Base-by-base conservation (phyloP, 768 basidiomycete species). In the Mycena galopus region DNA sequence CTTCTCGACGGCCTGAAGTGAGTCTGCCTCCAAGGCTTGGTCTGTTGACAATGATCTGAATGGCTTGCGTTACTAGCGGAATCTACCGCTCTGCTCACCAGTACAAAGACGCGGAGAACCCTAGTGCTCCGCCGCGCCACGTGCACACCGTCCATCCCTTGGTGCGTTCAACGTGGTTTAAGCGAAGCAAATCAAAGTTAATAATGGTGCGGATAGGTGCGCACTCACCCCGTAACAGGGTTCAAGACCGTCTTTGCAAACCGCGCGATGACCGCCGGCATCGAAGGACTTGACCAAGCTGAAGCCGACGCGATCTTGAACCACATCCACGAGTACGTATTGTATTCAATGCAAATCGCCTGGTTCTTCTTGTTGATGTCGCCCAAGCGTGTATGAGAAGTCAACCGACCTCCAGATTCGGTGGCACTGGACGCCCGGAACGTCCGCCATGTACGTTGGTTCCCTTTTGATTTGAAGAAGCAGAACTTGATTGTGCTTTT, bases 141-240 rank as follows among this genome's bases (percentile, higher is more conserved):
- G 77, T 86, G 10, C 47, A 66, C 3, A 78, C 81, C 10, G 72
- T 81, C 10, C 85, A 85, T 66, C 79, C 79, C 3, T 77, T 84
- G 37, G 78, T 65, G 39, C 33, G 63, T 42, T 39, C 44, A 47
- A n/a, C n/a, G 4, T 27, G 0, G 1, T 17, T 30, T 9, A 11
- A 10, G 25, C n/a, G n/a, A 4, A 19, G 9, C 11, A 11, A 32
- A 29, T 47, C 4, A 16, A 11, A 37, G 35, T 16, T 37, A 16
- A 37, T 47, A 9, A 30, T 33, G 16, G 7, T n/a, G n/a, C 42
- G 11, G 53, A 21, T 55, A 71, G 59, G 71, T 85, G 51, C 75
- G 84, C 47, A 81, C 79, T 8, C 82, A 83, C 73, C 84, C 84
- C 33, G 82, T 84, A 2, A 84, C 84, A 0, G 83, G 84, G 2